Conservation (phyloP, 78 protist genomes). For the Neovahlkampfia damariscottae region DNA sequence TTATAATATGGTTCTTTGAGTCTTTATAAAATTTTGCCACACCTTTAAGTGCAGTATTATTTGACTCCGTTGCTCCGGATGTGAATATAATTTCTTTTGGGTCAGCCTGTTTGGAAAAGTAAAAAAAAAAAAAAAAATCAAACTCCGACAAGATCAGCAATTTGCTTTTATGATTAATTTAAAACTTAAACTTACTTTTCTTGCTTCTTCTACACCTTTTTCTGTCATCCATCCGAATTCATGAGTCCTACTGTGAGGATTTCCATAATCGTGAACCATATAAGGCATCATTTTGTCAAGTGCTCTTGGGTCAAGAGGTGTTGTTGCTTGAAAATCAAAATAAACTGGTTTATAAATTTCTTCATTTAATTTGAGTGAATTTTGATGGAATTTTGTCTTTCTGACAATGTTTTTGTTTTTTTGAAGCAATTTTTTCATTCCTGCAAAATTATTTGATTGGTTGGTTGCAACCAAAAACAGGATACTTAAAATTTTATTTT, state of each 20-base stretch:
- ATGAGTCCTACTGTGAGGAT: slow-evolving; percentile 93
- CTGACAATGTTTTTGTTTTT: too few species aligned
- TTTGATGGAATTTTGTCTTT: too few species aligned
- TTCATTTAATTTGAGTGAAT: too few species aligned
- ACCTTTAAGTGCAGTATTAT: slow-evolving; percentile 93
- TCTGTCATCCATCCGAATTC: slow-evolving; percentile 90
- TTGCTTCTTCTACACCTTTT: slow-evolving; percentile 77
- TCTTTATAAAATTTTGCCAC: slow-evolving; percentile 68
- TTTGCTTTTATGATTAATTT: too few species aligned
- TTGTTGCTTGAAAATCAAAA: slow-evolving; percentile 74
- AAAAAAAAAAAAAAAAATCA: background rate
- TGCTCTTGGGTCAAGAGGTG: slow-evolving; percentile 96
- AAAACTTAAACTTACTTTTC: slow-evolving; percentile 28
- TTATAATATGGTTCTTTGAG: slow-evolving; percentile 83
- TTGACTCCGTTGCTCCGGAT: slow-evolving; percentile 96
- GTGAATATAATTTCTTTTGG: slow-evolving; percentile 92
- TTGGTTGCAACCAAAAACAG: too few species aligned
- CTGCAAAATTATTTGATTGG: too few species aligned
- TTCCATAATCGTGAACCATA: slow-evolving; percentile 75
- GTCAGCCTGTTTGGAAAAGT: slow-evolving; percentile 2
- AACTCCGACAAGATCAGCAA: too few species aligned
- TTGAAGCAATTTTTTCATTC: too few species aligned
- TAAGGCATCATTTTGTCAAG: slow-evolving; percentile 93
- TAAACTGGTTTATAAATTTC: slow-evolving; percentile 32
- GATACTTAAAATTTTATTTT: too few species aligned